Evolutionary conservation across 1,139 yeast genomes (phyloP), one percentile per base, ranked within the genome.

Genomic region (Zygoascus sp.): DNA sequence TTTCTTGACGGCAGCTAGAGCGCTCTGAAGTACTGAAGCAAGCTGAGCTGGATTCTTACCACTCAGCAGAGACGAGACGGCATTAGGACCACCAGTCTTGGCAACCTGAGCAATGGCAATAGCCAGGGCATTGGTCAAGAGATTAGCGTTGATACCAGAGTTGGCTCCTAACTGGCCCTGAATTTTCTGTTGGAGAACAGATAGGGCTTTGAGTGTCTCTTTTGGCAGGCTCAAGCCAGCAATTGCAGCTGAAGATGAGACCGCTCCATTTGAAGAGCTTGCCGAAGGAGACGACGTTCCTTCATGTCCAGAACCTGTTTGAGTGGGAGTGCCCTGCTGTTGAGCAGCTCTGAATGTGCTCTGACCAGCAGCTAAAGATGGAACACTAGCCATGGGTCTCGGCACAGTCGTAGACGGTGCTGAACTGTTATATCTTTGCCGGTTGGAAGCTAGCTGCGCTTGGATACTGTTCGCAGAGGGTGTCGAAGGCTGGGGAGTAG

Each of bases 51-150:
- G 96, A 49, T 92, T 90, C 58, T 83, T 83, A 52, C 88, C 95
- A 58, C 85, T 89, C 60, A 86, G 74, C 55, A 52, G 53, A 46
- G 86, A 83, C 23, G 85, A 80, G 54, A 84, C 73, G 9, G 90
- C 95, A 52, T 55, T 54, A 16, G 61, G 51, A 57, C 86, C 86
- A 15, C 95, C 94, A 28, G 87, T 87, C 58, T 81, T 83, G 0
- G 96, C 96, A 17, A 90, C 90, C 53, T 84, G 96, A 2, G 95
- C 90, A 53, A 89, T 88, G 0, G 96, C 90, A 68, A 90, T 85
- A 2, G 96, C 96, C 56, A 89, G 73, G 0, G 96, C 96, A 58
- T 85, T 89, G n/a, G 96, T 88, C 56, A 89, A 74, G 48, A 88
- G 79, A 50, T 81, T 86, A 21, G 66, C 58, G 50, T 62, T 64